Evolutionary conservation across 2,329 filamentous ascomycete genomes (phyloP), one percentile per base, ranked within the genome.

Genomic region (Cordyceps javanica): DNA sequence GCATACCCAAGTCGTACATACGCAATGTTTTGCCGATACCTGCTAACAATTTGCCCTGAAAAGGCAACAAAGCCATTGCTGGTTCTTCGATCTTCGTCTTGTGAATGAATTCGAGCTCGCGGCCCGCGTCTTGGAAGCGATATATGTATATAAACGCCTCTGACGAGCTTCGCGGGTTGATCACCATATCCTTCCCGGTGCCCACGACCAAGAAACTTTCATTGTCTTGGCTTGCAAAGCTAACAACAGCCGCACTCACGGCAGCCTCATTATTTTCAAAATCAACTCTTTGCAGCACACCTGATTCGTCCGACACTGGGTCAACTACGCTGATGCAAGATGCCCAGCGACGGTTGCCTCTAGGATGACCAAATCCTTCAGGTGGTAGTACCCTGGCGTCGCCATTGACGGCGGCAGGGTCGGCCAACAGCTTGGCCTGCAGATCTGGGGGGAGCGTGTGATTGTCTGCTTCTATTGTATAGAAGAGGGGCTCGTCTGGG

Each of bases 261-360:
- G 93, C 91, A 19, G 91, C 90, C 72, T 97, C 92, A 64, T 99
- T 97, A 41, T 94, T 87, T 51, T 88, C 87, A 0, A 99, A 74
- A 59, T 97, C 88, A 42, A 97, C 77, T 0, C 85, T 91, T 62
- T 89, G 86, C 5, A 94, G 71, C 1, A 96, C 87, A 3, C 73
- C 70, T 0, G 75, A 76, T 66, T 94, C 92, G 50, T 88, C 82
- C 16, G 77, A 82, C 3, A 93, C 70, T 0, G 94, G 92, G 67
- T 99, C 94, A 19, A 99, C 81, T 21, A 97, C 83, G 66, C 90
- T 91, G 63, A 99, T 92, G 71, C 92, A 97, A 10, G 93, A 97
- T 41, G 94, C 91, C 94, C 94, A 99, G 62, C 93, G 89, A 21
- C 90, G 88, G 60, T 83, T 85, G 25, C 86, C 91, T 58, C 87